A percentile compares a stretch with the other conserved stretches of the same genome.
Conservation (phyloP, 495 filamentous ascomycete genomes). For the Penicillium lagena region DNA sequence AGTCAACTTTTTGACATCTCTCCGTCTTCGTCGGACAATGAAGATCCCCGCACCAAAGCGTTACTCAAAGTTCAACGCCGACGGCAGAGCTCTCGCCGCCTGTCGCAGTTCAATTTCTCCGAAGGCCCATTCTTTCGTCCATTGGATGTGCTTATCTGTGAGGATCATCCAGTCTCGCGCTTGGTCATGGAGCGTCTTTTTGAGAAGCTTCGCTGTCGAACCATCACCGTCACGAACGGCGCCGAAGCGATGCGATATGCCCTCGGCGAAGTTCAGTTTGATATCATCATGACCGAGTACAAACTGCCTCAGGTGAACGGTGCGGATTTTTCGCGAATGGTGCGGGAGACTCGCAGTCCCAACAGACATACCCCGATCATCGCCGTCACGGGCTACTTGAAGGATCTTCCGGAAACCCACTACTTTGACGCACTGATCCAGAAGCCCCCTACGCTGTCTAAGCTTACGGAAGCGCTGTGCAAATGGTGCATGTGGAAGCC, state of each 20-base stretch:
- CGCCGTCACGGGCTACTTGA: conserved; percentile 94
- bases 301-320: conserved; percentile 92
- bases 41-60: conserved; percentile 84
- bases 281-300: conserved; percentile 97
- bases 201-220: conserved; percentile 90
- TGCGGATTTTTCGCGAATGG: conserved; percentile 92
- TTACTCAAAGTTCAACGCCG: conserved; percentile 89
- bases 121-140: conserved; percentile 85
- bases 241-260: conserved; percentile 87
- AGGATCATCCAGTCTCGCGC: conserved; percentile 95
- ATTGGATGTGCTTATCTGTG: conserved; percentile 90
- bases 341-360: conserved; percentile 87
- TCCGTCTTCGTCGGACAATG: conserved; percentile 95
- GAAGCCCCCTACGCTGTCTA: conserved; percentile 87
- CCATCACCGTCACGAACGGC: conserved; percentile 84
- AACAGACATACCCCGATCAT: conserved; percentile 95
- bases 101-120: conserved; percentile 78
- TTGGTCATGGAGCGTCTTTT: conserved; percentile 95
- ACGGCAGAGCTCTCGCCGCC: conserved; percentile 81
- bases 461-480: conserved; percentile 77
- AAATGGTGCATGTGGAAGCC: conserved; percentile 91
- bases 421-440: conserved; percentile 92
- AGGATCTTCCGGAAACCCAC: conserved; percentile 88
- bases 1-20: conserved; percentile 96
- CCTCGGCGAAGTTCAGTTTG: conserved; percentile 85